Base-by-base conservation (phyloP, 768 basidiomycete species). In the Trichaptum fuscoviolaceum region DNA sequence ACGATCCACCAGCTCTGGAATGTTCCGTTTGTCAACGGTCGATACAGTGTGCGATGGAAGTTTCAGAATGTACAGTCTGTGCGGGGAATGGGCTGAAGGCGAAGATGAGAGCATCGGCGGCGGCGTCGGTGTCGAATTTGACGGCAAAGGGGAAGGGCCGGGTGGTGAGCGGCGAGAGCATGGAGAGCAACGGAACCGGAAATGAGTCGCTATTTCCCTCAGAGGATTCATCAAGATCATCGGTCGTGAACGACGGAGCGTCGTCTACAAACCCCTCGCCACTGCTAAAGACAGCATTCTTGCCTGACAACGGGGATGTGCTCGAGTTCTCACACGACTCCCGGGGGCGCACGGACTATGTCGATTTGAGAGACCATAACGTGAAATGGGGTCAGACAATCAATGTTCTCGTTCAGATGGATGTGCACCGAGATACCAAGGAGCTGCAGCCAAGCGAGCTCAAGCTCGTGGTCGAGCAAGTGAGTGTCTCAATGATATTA, bases 41-140 rank as follows among this genome's bases (percentile, higher is more conserved):
- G 90, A 71, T 91, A 92, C 72, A 85, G 80, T 23, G 83, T 88
- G 6, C 79, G 82, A 24, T 92, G 91, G 90, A 88, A 85, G 75
- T 84, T 92, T 76, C 89, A 86, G 79, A 82, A 86, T 69, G 82
- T 80, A 35, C 77, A 77, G 42, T 75, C 81, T 2, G 74, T 76
- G 17, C 35, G 52, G 68, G 77, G 23, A 82, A 72, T 70, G 82
- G 84, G 2, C 70, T 86, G 35, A 71, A 83, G 42, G 69, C 74
- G 58, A 81, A 77, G 75, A 78, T 79, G 70, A 80, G 77, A 69
- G 75, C 70, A 57, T 65, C 67, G 67, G 67, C 63, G 57, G 70
- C 65, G 24, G 35, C 63, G 23, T 63, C 24, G 64, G 10, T 68
- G 67, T 63, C 66, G 71, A 57, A 35, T 67, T 63, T 64, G 36